A percentile compares a stretch with the other conserved stretches of the same genome.
phyloP scores from a whole-genome alignment of 305 asterid species.

The Fraxinus xanthoxyloides region DNA sequence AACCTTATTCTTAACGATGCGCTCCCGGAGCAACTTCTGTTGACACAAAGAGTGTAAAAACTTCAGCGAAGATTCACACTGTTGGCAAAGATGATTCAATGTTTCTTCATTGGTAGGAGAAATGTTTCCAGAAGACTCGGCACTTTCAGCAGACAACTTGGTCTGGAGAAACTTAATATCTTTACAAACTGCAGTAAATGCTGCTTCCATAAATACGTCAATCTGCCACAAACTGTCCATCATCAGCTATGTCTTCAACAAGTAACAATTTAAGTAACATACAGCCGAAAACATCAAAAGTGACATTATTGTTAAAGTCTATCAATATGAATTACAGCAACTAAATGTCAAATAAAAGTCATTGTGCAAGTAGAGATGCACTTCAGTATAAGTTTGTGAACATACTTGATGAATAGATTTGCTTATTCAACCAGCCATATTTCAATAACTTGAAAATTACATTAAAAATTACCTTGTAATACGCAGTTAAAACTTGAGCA shows the following conservation, averaged over 20 bases:
- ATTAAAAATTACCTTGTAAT: conserved; percentile 58
- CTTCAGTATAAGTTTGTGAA: background rate
- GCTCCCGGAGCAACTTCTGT: conserved; percentile 81
- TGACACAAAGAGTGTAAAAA: conserved; percentile 86
- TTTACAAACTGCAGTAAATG: conserved; percentile 72
- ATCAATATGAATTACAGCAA: conserved; percentile 11
- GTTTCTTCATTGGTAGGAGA: conserved; percentile 60
- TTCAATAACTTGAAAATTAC: background rate
- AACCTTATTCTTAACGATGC: conserved; percentile 90
- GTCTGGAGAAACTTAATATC: conserved; percentile 73
- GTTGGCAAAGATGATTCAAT: conserved; percentile 88
- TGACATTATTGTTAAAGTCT: conserved; percentile 10
- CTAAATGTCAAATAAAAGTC: background rate
- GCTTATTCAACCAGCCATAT: background rate
- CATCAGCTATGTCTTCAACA: conserved; percentile 26
- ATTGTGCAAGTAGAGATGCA: background rate
- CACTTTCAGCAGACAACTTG: conserved; percentile 60
- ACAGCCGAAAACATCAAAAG: background rate
- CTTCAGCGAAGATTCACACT: conserved; percentile 91
- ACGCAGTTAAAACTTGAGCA: conserved; percentile 82
- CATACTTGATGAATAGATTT: background rate
- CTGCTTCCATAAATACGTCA: conserved; percentile 78
- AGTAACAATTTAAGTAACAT: conserved; percentile 12
- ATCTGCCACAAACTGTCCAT: conserved; percentile 59
- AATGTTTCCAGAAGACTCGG: conserved; percentile 42